phyloP scores from a whole-genome alignment of 2,329 filamentous ascomycete genomes.

The Penicillium glabrum region DNA sequence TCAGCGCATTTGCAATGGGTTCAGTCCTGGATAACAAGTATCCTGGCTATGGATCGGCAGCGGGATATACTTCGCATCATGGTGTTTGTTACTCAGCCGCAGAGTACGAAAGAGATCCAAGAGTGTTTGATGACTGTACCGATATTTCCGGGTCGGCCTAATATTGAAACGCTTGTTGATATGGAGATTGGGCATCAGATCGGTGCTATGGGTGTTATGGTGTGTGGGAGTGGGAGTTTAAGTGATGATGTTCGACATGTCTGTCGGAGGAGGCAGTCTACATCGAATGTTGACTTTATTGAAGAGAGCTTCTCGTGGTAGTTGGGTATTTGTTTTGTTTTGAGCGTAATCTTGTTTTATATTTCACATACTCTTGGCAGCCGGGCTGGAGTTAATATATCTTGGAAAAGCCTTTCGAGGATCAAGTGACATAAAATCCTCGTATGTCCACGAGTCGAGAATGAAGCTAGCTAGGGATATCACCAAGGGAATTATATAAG shows the following conservation, averaged over 20 bases:
- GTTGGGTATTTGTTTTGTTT: not conserved
- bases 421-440: not conserved
- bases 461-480: not conserved
- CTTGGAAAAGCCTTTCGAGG: not conserved
- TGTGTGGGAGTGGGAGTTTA: constrained; percentile 73
- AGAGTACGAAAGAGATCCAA: constrained; percentile 75
- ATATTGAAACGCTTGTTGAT: constrained; percentile 73
- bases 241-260: constrained; percentile 73
- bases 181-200: constrained; percentile 79
- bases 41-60: constrained; percentile 76
- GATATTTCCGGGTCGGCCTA: constrained; percentile 88
- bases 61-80: constrained; percentile 82
- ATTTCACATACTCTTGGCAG: too few relatives aligned
- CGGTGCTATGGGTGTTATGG: constrained; percentile 84
- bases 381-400: not conserved
- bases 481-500: not conserved
- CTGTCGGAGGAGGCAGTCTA: constrained; percentile 62
- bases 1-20: constrained; percentile 92
- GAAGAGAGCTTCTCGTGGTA: constrained; percentile 70
- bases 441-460: not conserved
- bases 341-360: not conserved
- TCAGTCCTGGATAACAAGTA: constrained; percentile 75
- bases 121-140: constrained; percentile 77
- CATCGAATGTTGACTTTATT: constrained; percentile 68
- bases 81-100: constrained; percentile 86